Percentiles rank a stretch among this genome's conserved stretches.
Conservation (phyloP, 2,329 filamentous ascomycete genomes). For the Pseudocercospora macadamiae region DNA sequence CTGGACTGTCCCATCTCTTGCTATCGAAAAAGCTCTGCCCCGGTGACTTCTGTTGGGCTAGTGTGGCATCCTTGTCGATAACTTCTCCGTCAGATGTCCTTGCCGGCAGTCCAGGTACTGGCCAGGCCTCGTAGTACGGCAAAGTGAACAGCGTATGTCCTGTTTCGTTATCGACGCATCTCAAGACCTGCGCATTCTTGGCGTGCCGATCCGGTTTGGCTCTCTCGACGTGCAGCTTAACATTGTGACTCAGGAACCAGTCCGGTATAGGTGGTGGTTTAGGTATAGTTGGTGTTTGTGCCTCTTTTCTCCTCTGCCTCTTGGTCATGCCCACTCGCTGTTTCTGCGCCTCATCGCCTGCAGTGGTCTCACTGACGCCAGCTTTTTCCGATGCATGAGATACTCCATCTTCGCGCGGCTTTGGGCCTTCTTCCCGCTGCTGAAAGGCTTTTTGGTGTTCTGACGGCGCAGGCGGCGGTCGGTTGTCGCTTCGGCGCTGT, state of each 20-base stretch:
- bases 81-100: neutral
- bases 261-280: constrained; percentile 40
- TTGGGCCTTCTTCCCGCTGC: constrained; percentile 27
- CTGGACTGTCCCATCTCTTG: constrained; percentile 10
- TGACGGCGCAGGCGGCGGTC: constrained; percentile 23
- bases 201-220: constrained; percentile 18
- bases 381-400: constrained; percentile 14
- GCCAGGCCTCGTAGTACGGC: constrained; percentile 30
- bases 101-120: constrained; percentile 18
- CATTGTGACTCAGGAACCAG: constrained; percentile 43
- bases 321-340: constrained; percentile 24
- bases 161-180: constrained; percentile 36
- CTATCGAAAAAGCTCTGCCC: constrained; percentile 30
- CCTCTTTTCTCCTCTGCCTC: constrained; percentile 22
- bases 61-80: neutral
- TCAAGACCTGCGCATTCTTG: constrained; percentile 27
- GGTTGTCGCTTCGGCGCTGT: constrained; percentile 22
- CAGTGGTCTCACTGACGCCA: neutral
- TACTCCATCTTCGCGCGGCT: constrained; percentile 18
- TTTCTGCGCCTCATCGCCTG: constrained; percentile 18
- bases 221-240: constrained; percentile 31
- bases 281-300: constrained; percentile 25
- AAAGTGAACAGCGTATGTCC: constrained; percentile 37
- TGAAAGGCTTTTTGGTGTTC: constrained; percentile 26
- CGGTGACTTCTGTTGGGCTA: constrained; percentile 16